Conservation (phyloP, 306 rosid species). For the Vigna radiata region DNA sequence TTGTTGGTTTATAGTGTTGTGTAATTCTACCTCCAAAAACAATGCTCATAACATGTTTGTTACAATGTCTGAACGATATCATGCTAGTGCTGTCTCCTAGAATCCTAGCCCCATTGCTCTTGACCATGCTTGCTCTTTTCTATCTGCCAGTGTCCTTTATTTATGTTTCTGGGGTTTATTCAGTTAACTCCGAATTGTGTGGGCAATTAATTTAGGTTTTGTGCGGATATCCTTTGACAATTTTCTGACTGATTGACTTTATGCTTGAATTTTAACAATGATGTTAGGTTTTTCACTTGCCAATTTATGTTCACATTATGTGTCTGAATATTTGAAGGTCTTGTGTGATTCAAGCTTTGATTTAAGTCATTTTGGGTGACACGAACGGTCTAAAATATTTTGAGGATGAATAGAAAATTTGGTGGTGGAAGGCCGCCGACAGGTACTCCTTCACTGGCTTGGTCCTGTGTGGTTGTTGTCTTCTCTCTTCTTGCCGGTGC, state of each 20-base stretch:
- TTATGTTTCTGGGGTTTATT: not conserved
- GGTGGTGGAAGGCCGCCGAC: slow-evolving; percentile 58
- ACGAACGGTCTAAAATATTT: not conserved
- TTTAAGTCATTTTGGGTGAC: slow-evolving; percentile 23
- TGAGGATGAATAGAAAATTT: slow-evolving; percentile 54
- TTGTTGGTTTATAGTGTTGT: not conserved
- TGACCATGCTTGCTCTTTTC: not conserved
- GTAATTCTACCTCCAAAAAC: not conserved
- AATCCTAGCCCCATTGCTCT: slow-evolving; percentile 2
- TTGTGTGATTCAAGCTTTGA: slow-evolving; percentile 13
- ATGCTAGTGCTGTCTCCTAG: slow-evolving; percentile 5
- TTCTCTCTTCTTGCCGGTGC: slow-evolving; percentile 59
- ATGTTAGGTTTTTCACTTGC: not conserved
- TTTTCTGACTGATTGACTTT: slow-evolving; percentile 1
- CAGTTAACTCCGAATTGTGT: not conserved
- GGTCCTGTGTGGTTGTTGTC: slow-evolving; percentile 52
- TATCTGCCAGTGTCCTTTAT: not conserved
- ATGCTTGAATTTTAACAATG: not conserved
- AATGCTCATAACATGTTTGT: slow-evolving; percentile 28
- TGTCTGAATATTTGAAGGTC: slow-evolving; percentile 34
- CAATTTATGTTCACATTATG: slow-evolving; percentile 22
- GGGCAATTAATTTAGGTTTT: not conserved
- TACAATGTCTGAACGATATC: slow-evolving; percentile 18
- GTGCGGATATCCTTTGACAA: not conserved
- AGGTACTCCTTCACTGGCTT: slow-evolving; percentile 57